A percentile compares a stretch with the other conserved stretches of the same genome.
phyloP scores from a whole-genome alignment of 108 stramenopile genomes.

The Ochromonas danica region DNA sequence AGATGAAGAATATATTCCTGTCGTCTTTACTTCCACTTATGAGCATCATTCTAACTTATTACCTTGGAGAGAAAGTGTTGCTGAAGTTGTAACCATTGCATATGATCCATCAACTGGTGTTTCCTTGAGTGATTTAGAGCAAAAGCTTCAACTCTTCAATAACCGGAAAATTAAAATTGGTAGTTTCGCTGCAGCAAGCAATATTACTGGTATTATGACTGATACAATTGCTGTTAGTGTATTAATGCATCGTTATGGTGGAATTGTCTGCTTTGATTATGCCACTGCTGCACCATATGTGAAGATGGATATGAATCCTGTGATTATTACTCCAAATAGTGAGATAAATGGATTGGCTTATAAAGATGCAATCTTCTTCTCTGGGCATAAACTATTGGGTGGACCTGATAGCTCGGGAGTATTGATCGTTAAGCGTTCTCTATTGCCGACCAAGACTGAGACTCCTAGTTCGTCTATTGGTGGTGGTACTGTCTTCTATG shows the following conservation, averaged over 20 bases:
- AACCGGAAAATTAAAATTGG: slow-evolving; percentile 67
- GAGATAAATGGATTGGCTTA: slow-evolving; percentile 7
- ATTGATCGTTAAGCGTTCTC: slow-evolving; percentile 73
- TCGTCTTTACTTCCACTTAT: slow-evolving; percentile 86
- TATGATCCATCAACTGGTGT: slow-evolving; percentile 48
- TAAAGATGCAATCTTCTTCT: slow-evolving; percentile 59
- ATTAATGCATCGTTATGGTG: slow-evolving; percentile 74
- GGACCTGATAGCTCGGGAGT: slow-evolving; percentile 82
- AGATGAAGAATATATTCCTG: slow-evolving; percentile 31
- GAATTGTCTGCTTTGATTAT: slow-evolving; percentile 88
- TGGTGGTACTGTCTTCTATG: slow-evolving; percentile 98
- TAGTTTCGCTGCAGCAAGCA: slow-evolving; percentile 82
- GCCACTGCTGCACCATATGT: slow-evolving; percentile 91
- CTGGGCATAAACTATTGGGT: slow-evolving; percentile 63
- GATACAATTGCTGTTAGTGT: slow-evolving; percentile 75
- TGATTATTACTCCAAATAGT: not conserved
- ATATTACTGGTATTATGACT: slow-evolving; percentile 82
- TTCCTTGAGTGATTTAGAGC: slow-evolving; percentile 70
- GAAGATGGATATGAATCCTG: slow-evolving; percentile 33
- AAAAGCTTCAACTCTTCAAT: slow-evolving; percentile 51
- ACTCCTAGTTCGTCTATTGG: slow-evolving; percentile 58
- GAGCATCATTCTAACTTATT: slow-evolving; percentile 96
- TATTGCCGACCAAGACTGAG: slow-evolving; percentile 71
- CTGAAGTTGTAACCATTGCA: slow-evolving; percentile 47
- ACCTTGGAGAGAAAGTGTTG: slow-evolving; percentile 84